Conservation (phyloP, 306 rosid genomes). For the Sicyos edulis region DNA sequence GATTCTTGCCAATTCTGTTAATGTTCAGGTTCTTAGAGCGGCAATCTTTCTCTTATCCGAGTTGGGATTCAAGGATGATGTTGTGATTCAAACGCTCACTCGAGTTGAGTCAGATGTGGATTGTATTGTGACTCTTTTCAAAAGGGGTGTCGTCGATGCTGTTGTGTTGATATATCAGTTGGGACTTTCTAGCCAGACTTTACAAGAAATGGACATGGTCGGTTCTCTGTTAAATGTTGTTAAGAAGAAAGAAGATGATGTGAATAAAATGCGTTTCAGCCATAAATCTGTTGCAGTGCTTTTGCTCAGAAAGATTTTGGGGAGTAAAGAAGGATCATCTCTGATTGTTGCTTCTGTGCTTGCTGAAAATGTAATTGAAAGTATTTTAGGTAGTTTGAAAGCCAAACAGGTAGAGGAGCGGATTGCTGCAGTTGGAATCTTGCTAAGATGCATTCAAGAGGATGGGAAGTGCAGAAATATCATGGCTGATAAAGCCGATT, state of each 20-base stretch:
- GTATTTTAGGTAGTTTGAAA: conserved; percentile 47
- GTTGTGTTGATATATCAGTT: conserved; percentile 69
- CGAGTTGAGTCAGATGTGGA: conserved; percentile 77
- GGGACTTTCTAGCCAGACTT: conserved; percentile 34
- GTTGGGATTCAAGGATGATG: conserved; percentile 59
- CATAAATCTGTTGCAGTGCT: conserved; percentile 68
- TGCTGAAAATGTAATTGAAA: conserved; percentile 44
- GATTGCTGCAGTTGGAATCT: conserved; percentile 66
- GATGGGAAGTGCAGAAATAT: conserved; percentile 68
- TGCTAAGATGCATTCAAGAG: conserved; percentile 63
- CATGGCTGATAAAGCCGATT: conserved; percentile 65
- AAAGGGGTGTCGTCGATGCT: conserved; percentile 69
- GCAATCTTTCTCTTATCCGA: conserved; percentile 71
- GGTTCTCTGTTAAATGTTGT: conserved; percentile 52
- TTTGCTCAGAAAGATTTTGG: conserved; percentile 52
- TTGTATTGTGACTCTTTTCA: conserved; percentile 59
- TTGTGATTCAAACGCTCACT: conserved; percentile 64
- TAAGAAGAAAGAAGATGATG: conserved; percentile 47
- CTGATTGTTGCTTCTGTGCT: conserved; percentile 37
- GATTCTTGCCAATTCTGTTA: conserved; percentile 67
- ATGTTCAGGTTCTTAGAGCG: conserved; percentile 52
- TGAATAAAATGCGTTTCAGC: conserved; percentile 47
- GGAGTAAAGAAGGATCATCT: conserved; percentile 48
- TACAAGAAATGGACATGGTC: conserved; percentile 47
- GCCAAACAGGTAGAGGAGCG: conserved; percentile 60